Evolutionary conservation across 345 rosid genomes (phyloP), one percentile per base, ranked within the genome.

Genomic region (Conringia planisiliqua): DNA sequence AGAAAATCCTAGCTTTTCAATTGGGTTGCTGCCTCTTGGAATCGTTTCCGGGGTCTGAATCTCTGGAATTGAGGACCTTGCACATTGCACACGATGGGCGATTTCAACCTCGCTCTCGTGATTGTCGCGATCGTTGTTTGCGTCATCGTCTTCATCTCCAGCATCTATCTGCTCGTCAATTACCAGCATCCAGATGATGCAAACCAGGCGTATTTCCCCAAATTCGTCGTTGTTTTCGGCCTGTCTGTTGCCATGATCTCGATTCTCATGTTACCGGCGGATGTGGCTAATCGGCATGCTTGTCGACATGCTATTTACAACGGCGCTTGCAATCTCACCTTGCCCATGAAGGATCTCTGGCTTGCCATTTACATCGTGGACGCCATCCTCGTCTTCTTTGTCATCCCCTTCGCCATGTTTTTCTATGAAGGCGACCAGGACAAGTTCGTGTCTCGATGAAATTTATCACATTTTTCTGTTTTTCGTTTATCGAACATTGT

Each of bases 381-480:
- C 35, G 98, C 98, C 4, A 77, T 90, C 54, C 96, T 96, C 32
- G 99, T 92, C 7, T 96, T 96, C 90, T 96, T 96, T 69, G 60
- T 92, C 4, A 96, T 96, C 64, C 99, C 99, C 17, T 96, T 96
- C 64, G 96, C 99, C 0, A 96, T 96, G 99, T 96, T 96, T 82
- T 96, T 82, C 89, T 96, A 96, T 77, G 99, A 96, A 83, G 99
- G 98, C 62, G 99, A 96, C 82, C 99, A 90, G 88, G 99, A 96
- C 82, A 92, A 89, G 99, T 96, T 61, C 56, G 96, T 85, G 7
- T 63, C 52, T 73, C 17, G 29, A 82, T 72, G 65, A 56, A 62
- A 75, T 72, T 61, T 12, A 43, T 63, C 22, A 24, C 3, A 3
- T 64, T 3, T 40, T 47, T 50, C 4, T 44, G 2, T 44, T 1